Base-by-base conservation (phyloP, 2,329 filamentous ascomycete species). In the Diaporthe vexans region DNA sequence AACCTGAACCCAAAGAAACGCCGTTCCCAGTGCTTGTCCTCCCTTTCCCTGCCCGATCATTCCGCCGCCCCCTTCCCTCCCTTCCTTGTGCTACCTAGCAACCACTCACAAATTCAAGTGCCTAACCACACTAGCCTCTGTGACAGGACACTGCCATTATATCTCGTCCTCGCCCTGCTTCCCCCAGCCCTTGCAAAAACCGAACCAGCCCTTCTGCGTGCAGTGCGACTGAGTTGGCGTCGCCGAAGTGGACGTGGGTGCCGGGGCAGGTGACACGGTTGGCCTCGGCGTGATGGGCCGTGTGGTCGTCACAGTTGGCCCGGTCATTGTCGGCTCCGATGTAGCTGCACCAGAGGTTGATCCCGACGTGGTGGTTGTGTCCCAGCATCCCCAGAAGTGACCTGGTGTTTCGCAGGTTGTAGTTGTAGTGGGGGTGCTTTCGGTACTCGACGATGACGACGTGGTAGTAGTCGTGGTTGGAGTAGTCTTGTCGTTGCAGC, bases 401-500 rank as follows among this genome's bases (percentile, higher is more conserved):
- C 90, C 89, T 1, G 89, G 90, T 2, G 85, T 88, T 69, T 85
- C 78, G 77, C 89, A 91, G 8, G 83, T 84, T 0, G 84, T 83
- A 58, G 76, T 80, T 8, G 77, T 77, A 8, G 77, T 77, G 8
- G 80, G 80, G 10, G 79, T 75, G 10, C 80, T 81, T 8, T 79
- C 80, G 9, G 79, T 69, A 17, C 79, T 78, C 6, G 81, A 80
- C 24, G 10, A 79, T 79, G 40, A 83, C 81, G 79, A 83, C 1
- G 77, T 83, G 40, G 40, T 43, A 2, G 67, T 63, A 17, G 43
- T 71, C 3, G 43, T 72, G 78, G 63, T 85, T 2, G 82, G 81
- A 0, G 84, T 84, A 68, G 85, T 81, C 73, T 85, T 82, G 76
- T 90, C 91, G 40, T 91, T 91, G 81, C 91, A 92, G 4, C 91